phyloP scores from a whole-genome alignment of 495 filamentous ascomycete genomes.

The Letharia lupina region DNA sequence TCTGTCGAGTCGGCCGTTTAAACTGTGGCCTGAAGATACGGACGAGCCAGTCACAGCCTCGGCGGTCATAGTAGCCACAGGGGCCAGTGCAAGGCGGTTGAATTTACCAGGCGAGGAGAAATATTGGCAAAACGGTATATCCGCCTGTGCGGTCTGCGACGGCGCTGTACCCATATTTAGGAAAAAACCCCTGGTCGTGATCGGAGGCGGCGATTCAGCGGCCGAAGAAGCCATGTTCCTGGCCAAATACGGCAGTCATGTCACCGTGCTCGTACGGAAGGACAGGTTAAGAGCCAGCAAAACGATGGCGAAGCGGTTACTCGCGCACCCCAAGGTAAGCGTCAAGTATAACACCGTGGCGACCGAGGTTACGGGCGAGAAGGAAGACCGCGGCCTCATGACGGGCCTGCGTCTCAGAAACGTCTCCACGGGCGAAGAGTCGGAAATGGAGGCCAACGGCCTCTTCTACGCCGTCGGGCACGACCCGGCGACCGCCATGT shows the following conservation, averaged over 20 bases:
- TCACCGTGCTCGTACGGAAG: conserved; percentile 84
- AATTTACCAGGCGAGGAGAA: conserved; percentile 80
- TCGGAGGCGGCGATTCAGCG: conserved; percentile 93
- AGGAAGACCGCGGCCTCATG: conserved; percentile 67
- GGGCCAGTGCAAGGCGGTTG: conserved; percentile 79
- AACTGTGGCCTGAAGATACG: conserved; percentile 74
- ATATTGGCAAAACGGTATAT: conserved; percentile 96
- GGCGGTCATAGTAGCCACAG: conserved; percentile 87
- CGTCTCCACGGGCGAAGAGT: conserved; percentile 63
- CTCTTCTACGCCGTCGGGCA: conserved; percentile 98
- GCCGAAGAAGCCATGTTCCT: conserved; percentile 97
- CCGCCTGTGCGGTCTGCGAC: conserved; percentile 95
- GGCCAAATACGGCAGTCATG: conserved; percentile 91
- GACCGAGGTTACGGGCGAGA: conserved; percentile 74
- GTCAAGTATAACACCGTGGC: conserved; percentile 79
- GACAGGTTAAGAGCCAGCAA: conserved; percentile 79
- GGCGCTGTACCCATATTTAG: conserved; percentile 96
- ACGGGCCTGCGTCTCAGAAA: conserved; percentile 73
- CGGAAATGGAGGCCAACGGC: conserved; percentile 79
- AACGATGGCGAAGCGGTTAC: conserved; percentile 82
- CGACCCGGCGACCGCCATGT: conserved; percentile 79
- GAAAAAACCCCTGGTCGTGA: conserved; percentile 89
- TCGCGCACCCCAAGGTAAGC: conserved; percentile 76
- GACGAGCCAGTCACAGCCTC: conserved; percentile 73
- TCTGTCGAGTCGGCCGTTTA: conserved; percentile 77